Percentiles rank a stretch among this genome's conserved stretches.
These are phyloP conservation scores for Scytalidium lignicola DNA, from an alignment of 2,329 filamentous ascomycete species.

Conservation along the genomic window DNA sequence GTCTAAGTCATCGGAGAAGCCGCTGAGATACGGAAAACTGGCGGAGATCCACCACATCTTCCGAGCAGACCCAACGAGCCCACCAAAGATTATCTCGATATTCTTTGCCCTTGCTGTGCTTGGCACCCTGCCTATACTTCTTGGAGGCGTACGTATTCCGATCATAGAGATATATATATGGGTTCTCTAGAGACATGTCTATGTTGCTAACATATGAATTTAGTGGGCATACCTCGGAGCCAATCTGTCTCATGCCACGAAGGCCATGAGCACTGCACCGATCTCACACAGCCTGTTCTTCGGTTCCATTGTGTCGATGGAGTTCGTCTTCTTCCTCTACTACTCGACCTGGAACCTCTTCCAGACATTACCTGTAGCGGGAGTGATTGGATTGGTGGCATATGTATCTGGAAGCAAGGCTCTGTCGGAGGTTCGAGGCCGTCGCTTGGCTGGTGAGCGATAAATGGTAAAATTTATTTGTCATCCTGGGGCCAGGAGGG, in stretches of 20 bases:
- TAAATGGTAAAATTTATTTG: slow-evolving; percentile 21
- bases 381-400: slow-evolving; percentile 61
- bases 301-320: slow-evolving; percentile 79
- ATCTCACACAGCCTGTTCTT: slow-evolving; percentile 81
- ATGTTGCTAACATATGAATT: slow-evolving; percentile 14
- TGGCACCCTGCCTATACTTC: slow-evolving; percentile 67
- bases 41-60: slow-evolving; percentile 90
- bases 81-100: slow-evolving; percentile 72
- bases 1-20: slow-evolving; percentile 55
- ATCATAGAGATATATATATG: slow-evolving; percentile 6
- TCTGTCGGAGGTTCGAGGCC: slow-evolving; percentile 85
- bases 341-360: slow-evolving; percentile 91
- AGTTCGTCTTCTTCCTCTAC: slow-evolving; percentile 91
- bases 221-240: slow-evolving; percentile 80
- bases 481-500: too few species aligned
- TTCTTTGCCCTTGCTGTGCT: slow-evolving; percentile 71
- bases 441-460: slow-evolving; percentile 70
- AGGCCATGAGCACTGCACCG: slow-evolving; percentile 71
- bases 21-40: slow-evolving; percentile 78
- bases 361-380: slow-evolving; percentile 72
- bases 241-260: slow-evolving; percentile 72
- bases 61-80: slow-evolving; percentile 71
- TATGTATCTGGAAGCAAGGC: slow-evolving; percentile 88
- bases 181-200: background rate
- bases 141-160: slow-evolving; percentile 55